Evolutionary conservation across 345 rosid genomes (phyloP).

Genomic region (Bruguiera sexangula): DNA sequence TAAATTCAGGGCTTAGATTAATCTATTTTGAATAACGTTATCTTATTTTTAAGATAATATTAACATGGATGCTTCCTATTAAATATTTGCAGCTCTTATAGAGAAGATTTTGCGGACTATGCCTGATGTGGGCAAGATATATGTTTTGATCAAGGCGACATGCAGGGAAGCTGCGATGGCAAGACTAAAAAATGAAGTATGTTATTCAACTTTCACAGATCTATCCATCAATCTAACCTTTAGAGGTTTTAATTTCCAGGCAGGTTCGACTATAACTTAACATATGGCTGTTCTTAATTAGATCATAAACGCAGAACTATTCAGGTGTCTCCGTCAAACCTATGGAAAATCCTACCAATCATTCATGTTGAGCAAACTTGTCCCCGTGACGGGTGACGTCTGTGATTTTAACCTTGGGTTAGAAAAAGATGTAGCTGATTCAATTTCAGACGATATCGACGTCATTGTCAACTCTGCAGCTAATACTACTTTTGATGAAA

Average conservation of each 20-base stretch:
- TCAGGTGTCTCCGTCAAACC: constrained; percentile 61
- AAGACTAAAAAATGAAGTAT: constrained; percentile 73
- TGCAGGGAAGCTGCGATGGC: constrained; percentile 68
- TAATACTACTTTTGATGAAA: constrained; percentile 59
- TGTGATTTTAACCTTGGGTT: constrained; percentile 66
- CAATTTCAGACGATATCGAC: constrained; percentile 58
- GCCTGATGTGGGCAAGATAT: constrained; percentile 88
- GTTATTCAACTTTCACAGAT: constrained; percentile 7
- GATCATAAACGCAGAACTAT: constrained; percentile 81
- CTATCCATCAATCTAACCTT: background rate
- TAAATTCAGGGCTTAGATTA: no score
- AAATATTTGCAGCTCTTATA: constrained; percentile 51
- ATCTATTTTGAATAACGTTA: background rate
- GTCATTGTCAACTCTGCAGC: constrained; percentile 79
- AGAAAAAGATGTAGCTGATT: constrained; percentile 53
- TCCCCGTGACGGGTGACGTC: constrained; percentile 77
- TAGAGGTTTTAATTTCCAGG: background rate
- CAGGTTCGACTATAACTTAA: constrained; percentile 12
- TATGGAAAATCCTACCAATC: constrained; percentile 71
- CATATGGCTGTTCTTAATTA: constrained; percentile 24
- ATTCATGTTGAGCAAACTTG: constrained; percentile 75
- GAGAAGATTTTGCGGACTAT: constrained; percentile 82
- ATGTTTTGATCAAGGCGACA: constrained; percentile 73
- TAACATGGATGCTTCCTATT: background rate
- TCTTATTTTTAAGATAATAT: background rate